Base-by-base conservation (phyloP, 2,329 filamentous ascomycete species). In the Ceratocystis albifundus region DNA sequence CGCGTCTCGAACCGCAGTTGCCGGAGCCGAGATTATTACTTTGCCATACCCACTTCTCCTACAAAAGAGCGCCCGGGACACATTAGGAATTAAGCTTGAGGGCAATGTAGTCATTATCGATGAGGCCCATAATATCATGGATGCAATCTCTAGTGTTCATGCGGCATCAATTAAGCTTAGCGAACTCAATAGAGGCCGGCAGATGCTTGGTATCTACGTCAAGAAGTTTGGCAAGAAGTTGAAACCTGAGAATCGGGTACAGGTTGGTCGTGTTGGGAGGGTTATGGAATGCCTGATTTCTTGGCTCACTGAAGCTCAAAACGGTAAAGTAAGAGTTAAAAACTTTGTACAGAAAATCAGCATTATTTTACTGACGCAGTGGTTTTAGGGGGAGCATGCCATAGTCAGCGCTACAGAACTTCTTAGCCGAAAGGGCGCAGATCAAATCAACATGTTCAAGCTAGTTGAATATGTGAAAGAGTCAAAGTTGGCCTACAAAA, bases 81-180 rank as follows among this genome's bases (percentile, higher is more conserved):
- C 94, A 0, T 80, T 99, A 0, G 88, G 88, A 0, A 85, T 99
- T 55, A 93, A 88, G 28, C 76, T 99, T 7, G 91, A 95, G 71
- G 85, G 86, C 4, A 94, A 96, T 72, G 80, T 99, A 0, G 86
- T 99, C n/a, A 88, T 99, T 30, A 89, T 99, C 61, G 94, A 99
- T 71, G 94, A 99, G 77, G 94, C 94, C 0, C 94, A 99, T 74
- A 99, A 99, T 72, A 83, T 99, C 64, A 96, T 96, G 88, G 92
- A 96, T 74, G 91, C 93, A 0, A 90, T 99, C 59, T 84, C 90
- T 17, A 88, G 86, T 59, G 94, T 96, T 44, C 86, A 96, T 73
- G 92, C 92, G 0, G 84, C 90, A 0, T 84, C 88, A 45, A 81
- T 97, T 22, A 84, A 84, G 1, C 77, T 96, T 3, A 78, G 78